Evolutionary conservation across 1,139 yeast genomes (phyloP).

Genomic region (Suhomyces maxii): DNA sequence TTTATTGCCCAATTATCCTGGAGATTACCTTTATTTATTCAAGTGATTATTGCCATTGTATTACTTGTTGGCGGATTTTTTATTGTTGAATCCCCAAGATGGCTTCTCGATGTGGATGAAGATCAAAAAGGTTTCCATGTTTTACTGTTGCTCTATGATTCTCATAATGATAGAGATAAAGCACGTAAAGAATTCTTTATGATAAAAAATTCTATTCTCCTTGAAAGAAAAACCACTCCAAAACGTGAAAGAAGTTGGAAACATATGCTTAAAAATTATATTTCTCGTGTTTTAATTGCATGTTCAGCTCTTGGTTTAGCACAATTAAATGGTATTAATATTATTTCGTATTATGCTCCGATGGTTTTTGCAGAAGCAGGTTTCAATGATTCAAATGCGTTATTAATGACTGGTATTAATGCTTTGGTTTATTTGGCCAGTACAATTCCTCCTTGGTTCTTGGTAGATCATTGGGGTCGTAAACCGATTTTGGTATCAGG

Average conservation of each 20-base stretch:
- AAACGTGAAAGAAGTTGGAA: constrained; percentile 46
- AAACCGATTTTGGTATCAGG: constrained; percentile 53
- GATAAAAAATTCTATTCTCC: constrained; percentile 76
- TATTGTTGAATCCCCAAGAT: constrained; percentile 57
- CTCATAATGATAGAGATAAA: constrained; percentile 45
- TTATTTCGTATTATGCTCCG: constrained; percentile 57
- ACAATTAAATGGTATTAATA: constrained; percentile 57
- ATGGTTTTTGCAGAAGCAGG: constrained; percentile 56
- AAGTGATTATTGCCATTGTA: constrained; percentile 46
- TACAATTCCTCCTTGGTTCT: constrained; percentile 56
- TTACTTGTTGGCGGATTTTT: constrained; percentile 53
- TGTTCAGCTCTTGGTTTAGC: constrained; percentile 55
- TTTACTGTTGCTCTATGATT: constrained; percentile 75
- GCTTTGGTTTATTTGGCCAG: constrained; percentile 48
- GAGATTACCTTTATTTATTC: constrained; percentile 53
- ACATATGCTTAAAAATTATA: constrained; percentile 41
- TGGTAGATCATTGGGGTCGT: constrained; percentile 56
- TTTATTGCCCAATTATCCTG: constrained; percentile 50
- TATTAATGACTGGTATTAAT: constrained; percentile 55
- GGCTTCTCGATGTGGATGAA: constrained; percentile 51
- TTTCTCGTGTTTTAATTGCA: constrained; percentile 44
- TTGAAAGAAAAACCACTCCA: constrained; percentile 44
- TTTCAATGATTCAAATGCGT: constrained; percentile 48
- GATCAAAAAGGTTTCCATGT: constrained; percentile 65
- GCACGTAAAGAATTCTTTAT: constrained; percentile 68